phyloP scores from a whole-genome alignment of 2,329 filamentous ascomycete species.

The Fusarium sp. region DNA sequence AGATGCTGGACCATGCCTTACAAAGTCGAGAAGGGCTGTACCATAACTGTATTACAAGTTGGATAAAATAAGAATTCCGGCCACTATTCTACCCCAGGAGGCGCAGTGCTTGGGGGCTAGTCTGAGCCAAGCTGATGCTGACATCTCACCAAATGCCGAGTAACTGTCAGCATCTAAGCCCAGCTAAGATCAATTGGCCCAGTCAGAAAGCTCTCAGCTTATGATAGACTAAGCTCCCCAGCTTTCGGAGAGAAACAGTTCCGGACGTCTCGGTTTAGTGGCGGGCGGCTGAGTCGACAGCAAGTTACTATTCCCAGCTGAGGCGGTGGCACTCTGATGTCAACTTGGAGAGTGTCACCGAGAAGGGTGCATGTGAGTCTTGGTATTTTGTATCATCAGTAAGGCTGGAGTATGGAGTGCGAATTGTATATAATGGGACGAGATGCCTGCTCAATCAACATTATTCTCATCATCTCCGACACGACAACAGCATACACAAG shows the following conservation, averaged over 20 bases:
- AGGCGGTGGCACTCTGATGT: slow-evolving; percentile 11
- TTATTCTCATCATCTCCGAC: slow-evolving; percentile 28
- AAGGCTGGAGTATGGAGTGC: not conserved
- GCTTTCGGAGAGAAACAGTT: slow-evolving; percentile 20
- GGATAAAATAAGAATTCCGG: slow-evolving; percentile 17
- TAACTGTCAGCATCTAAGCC: slow-evolving; percentile 34
- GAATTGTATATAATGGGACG: slow-evolving; percentile 40
- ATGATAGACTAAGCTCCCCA: not conserved
- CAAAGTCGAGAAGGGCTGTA: not conserved
- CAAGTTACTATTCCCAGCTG: slow-evolving; percentile 33
- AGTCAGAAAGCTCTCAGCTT: not conserved
- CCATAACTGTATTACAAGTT: not conserved
- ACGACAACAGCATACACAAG: slow-evolving; percentile 10
- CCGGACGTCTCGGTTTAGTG: slow-evolving; percentile 3
- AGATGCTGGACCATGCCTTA: not conserved
- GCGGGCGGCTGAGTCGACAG: slow-evolving; percentile 24
- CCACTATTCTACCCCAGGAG: not conserved
- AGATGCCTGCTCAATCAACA: slow-evolving; percentile 11
- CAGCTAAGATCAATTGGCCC: not conserved
- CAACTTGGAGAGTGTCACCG: not conserved
- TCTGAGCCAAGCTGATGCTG: slow-evolving; percentile 28
- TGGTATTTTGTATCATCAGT: not conserved
- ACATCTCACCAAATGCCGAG: slow-evolving; percentile 15
- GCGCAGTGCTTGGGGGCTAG: slow-evolving; percentile 37
- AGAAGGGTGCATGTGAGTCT: slow-evolving; percentile 1